Conservation (phyloP, 2,329 filamentous ascomycete species). For the Ophiostoma tasmaniense region DNA sequence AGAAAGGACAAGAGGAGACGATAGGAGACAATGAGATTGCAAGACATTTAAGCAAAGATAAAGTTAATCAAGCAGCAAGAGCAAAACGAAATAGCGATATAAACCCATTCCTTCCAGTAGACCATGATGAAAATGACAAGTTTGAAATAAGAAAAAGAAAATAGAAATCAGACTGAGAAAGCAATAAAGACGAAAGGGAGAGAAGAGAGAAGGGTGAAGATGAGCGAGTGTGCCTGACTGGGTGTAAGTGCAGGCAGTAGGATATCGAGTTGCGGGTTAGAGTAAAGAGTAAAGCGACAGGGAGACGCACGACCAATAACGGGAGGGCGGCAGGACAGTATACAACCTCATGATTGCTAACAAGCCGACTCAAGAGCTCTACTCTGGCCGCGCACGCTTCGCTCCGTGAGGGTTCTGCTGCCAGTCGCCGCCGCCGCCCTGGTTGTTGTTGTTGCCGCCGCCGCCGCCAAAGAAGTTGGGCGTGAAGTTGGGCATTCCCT, state of each 20-base stretch:
- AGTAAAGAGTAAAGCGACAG: background rate
- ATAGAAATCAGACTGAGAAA: background rate
- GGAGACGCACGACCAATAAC: too few relatives aligned
- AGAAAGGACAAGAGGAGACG: background rate
- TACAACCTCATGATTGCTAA: background rate
- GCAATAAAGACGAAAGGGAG: background rate
- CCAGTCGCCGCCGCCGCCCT: constrained; percentile 48
- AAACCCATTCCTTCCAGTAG: background rate
- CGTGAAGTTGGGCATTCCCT: constrained; percentile 64
- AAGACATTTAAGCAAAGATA: background rate
- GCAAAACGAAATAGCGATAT: background rate
- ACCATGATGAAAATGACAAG: constrained; percentile 7
- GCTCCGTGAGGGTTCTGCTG: constrained; percentile 78
- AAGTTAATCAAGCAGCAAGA: background rate
- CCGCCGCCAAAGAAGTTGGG: constrained; percentile 59
- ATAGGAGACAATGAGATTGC: background rate
- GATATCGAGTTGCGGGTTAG: background rate
- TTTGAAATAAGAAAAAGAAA: constrained; percentile 6
- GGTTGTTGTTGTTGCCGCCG: constrained; percentile 27
- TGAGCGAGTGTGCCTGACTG: background rate
- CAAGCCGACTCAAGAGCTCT: constrained; percentile 3
- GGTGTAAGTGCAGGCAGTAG: background rate
- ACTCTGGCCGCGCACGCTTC: constrained; percentile 64
- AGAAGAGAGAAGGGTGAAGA: background rate
- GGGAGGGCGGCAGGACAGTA: background rate